Conservation (phyloP, 2,329 filamentous ascomycete species). For the Aspergillus sp. region DNA sequence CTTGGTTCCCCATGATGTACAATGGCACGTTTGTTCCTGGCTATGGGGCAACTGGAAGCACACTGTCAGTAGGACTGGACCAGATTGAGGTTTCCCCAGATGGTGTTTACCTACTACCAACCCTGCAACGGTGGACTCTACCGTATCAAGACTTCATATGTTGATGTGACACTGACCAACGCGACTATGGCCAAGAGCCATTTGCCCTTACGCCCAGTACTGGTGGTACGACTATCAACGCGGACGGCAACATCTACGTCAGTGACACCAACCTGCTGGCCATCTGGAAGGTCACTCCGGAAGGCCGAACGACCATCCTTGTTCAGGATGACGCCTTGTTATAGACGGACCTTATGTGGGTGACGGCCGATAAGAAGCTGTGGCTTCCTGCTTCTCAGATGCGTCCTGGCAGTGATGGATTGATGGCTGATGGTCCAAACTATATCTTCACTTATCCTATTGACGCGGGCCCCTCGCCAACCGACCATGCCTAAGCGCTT, state of each 20-base stretch:
- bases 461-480: too few relatives aligned
- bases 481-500: too few relatives aligned
- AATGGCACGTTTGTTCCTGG: neutral
- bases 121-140: constrained; percentile 31
- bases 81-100: constrained; percentile 38
- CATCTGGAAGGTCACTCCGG: too few relatives aligned
- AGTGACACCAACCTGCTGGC: constrained; percentile 26
- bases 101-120: constrained; percentile 33
- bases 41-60: neutral
- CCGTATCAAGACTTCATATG: constrained; percentile 27
- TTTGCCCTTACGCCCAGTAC: constrained; percentile 32
- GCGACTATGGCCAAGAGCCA: constrained; percentile 18
- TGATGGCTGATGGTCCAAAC: too few relatives aligned
- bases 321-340: too few relatives aligned
- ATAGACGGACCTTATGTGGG: too few relatives aligned
- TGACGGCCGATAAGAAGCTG: too few relatives aligned
- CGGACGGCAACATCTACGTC: constrained; percentile 32
- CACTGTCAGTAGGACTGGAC: constrained; percentile 4
- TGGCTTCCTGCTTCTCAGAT: too few relatives aligned
- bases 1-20: neutral
- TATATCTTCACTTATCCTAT: too few relatives aligned
- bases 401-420: too few relatives aligned
- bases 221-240: constrained; percentile 35
- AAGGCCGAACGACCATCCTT: constrained; percentile 1
- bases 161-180: constrained; percentile 13